Base-by-base conservation (phyloP, 257 asterid genomes). In the Nicotiana otophora region DNA sequence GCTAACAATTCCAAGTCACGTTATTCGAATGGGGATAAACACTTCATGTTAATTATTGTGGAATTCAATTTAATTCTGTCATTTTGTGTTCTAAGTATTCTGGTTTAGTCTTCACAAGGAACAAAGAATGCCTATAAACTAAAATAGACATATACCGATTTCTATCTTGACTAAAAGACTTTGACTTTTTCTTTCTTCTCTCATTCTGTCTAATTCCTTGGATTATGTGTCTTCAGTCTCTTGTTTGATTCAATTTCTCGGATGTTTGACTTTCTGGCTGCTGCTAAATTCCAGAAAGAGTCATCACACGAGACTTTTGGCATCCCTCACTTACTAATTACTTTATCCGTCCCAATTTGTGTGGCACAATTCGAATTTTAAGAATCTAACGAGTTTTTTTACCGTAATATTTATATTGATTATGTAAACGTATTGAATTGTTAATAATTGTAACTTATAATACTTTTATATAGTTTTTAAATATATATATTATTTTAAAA, bases 171-270 rank as follows among this genome's bases (percentile, higher is more conserved):
- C 36, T 53, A 14, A 72, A 70, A 42, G 86, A 80, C 82, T 64
- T 83, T 80, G 84, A 86, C 87, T 42, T 58, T 3, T 74, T 78
- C 85, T 67, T 23, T 23, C 51, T 4, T 20, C n/a, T 48, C 79
- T 1, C 23, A 1, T 46, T 48, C 5, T n/a, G n/a, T 39, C 61
- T 33, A 36, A 5, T 36, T 66, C 10, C 30, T 26, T 54, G 4
- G 4, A 2, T 10, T 30, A 31, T 51, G 77, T n/a, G 17, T 82
- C 53, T 66, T 7, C 31, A 15, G 77, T 20, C 77, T 39, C 10
- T 19, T 15, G 7, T 80, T 48, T 48, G 9, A 26, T 74, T 46
- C 6, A 74, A 4, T 74, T 48, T 7, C 79, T 1, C 30, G 3
- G 19, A 74, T 46, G 33, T 48, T 46, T 74, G 79, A 74, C 79